phyloP scores from a whole-genome alignment of 331 rosid genomes.

The Telfairia occidentalis region DNA sequence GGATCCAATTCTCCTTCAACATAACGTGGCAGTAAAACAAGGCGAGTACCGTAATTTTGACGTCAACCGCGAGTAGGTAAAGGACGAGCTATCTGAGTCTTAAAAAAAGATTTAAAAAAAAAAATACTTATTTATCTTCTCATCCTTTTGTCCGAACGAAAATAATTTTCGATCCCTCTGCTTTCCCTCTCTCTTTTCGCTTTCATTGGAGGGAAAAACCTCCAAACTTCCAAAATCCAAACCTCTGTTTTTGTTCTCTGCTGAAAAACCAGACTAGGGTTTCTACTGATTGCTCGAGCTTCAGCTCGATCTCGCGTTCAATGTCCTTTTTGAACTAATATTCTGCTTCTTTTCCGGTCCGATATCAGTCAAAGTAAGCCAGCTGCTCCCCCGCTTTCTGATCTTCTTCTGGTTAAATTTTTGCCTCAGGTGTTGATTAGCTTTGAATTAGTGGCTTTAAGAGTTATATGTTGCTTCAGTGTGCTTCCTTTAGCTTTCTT shows the following conservation, averaged over 20 bases:
- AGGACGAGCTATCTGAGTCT: background rate
- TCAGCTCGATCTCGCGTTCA: constrained; percentile 10
- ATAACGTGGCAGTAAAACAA: background rate
- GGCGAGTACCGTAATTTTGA: background rate
- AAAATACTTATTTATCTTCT: constrained; percentile 25
- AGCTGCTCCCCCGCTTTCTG: constrained; percentile 5
- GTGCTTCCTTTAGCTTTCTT: background rate
- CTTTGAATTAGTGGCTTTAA: background rate
- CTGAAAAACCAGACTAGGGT: constrained; percentile 40
- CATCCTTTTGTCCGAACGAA: constrained; percentile 32
- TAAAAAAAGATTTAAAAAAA: background rate
- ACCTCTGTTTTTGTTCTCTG: constrained; percentile 21
- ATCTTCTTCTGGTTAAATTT: constrained; percentile 6
- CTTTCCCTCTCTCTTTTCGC: constrained; percentile 87
- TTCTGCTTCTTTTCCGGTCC: background rate
- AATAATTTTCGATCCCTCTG: constrained; percentile 37
- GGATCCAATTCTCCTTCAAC: background rate
- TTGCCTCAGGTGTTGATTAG: background rate
- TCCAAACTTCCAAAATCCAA: constrained; percentile 26
- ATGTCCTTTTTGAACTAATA: background rate
- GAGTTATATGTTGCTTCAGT: background rate
- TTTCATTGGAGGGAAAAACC: constrained; percentile 74
- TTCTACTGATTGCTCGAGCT: constrained; percentile 24
- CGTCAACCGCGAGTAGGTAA: constrained; percentile 9
- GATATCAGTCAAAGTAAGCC: background rate